Conservation (phyloP, 1,284 basidiomycete species). For the Fomitiporia mediterranea region DNA sequence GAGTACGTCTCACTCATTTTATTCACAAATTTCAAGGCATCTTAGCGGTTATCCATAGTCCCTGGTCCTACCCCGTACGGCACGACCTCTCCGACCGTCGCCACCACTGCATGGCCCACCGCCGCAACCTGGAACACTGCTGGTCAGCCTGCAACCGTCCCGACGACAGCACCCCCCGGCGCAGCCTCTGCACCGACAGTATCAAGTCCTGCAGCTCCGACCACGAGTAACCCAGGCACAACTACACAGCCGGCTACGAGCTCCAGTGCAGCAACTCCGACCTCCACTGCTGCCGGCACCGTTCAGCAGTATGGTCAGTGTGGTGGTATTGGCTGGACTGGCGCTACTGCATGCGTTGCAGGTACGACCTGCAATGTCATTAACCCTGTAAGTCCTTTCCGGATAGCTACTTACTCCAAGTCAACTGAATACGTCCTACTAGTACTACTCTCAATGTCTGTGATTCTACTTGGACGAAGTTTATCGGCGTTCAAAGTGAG, state of each 20-base stretch:
- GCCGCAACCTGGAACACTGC: constrained; percentile 38
- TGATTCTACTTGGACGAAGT: too few relatives aligned
- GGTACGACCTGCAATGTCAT: constrained; percentile 18
- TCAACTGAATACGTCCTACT: neutral
- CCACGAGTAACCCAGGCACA: constrained; percentile 4
- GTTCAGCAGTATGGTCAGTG: constrained; percentile 21
- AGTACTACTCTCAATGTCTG: constrained; percentile 20
- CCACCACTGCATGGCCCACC: constrained; percentile 32
- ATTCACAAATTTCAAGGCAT: neutral
- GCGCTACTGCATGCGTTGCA: constrained; percentile 19
- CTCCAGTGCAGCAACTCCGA: constrained; percentile 1
- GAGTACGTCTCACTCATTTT: constrained; percentile 27
- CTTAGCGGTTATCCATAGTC: constrained; percentile 28
- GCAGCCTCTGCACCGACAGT: constrained; percentile 25
- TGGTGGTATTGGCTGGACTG: constrained; percentile 22
- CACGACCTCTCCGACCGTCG: constrained; percentile 31
- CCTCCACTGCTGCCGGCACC: constrained; percentile 15
- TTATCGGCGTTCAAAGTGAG: too few relatives aligned
- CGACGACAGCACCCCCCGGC: constrained; percentile 25
- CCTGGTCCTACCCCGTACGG: constrained; percentile 42
- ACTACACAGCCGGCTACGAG: constrained; percentile 1
- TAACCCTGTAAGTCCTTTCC: constrained; percentile 15
- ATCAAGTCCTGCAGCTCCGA: neutral
- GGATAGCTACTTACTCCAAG: neutral
- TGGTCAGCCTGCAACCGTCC: constrained; percentile 33